Evolutionary conservation across 805 yeast species (phyloP).

Genomic region (Groenewaldozyma tartarivorans): DNA sequence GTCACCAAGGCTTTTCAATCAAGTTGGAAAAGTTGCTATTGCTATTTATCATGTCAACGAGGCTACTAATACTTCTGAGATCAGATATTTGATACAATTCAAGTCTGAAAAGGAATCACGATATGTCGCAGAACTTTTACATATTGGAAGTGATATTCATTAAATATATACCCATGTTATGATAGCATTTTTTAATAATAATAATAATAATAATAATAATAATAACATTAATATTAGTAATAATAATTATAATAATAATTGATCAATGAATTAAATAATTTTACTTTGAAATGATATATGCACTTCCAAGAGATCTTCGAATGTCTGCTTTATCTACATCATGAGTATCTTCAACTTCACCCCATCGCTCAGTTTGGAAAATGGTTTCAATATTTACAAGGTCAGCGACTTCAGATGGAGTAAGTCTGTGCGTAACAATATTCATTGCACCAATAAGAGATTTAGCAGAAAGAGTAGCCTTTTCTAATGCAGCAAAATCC

Average conservation of each 20-base stretch:
- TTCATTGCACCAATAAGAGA: conserved; percentile 77
- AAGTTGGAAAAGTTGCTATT: conserved; percentile 15
- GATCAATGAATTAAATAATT: not conserved
- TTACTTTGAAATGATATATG: conserved; percentile 46
- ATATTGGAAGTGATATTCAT: not conserved
- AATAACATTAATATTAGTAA: conserved; percentile 1
- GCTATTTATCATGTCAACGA: conserved; percentile 7
- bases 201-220: not conserved
- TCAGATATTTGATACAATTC: conserved; percentile 22
- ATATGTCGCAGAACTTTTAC: conserved; percentile 15
- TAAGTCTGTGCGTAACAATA: conserved; percentile 35
- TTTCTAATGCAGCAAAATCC: conserved; percentile 83
- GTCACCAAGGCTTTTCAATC: conserved; percentile 6
- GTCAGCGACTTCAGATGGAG: conserved; percentile 63
- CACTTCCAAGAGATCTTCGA: conserved; percentile 70
- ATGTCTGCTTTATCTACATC: conserved; percentile 93
- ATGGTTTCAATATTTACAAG: conserved; percentile 74
- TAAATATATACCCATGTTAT: not conserved
- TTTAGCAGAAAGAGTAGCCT: conserved; percentile 77
- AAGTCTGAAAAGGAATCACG: conserved; percentile 21
- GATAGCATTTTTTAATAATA: conserved; percentile 2
- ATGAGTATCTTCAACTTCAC: conserved; percentile 97
- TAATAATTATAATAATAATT: too few relatives aligned
- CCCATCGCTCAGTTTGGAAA: conserved; percentile 87
- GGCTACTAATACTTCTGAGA: conserved; percentile 5